Base-by-base conservation (phyloP, 2,329 filamentous ascomycete species). In the Ceratocystis harringtonii region DNA sequence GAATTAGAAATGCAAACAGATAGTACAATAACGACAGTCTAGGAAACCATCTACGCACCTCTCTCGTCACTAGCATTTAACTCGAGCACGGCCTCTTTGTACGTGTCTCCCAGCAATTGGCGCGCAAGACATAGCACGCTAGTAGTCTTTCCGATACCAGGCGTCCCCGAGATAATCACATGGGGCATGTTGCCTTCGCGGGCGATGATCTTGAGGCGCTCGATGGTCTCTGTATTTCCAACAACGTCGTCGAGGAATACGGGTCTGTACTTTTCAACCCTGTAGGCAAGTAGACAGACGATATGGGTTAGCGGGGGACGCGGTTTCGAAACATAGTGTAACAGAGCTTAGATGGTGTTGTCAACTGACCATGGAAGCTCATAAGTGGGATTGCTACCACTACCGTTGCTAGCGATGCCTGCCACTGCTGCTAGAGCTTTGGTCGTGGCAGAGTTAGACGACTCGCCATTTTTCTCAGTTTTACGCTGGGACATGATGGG, bases 171-270 rank as follows among this genome's bases (percentile, higher is more conserved):
- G 72, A 99, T 97, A 76, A 99, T 97, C 72, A 99, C 85, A 77
- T 99, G 94, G 1, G 94, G 94, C 92, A 99, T 96, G 77, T 99
- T 99, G 71, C 94, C 94, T 78, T 97, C 94, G 76, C 92, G 94
- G 60, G 94, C 92, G 71, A 99, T 97, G 72, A 99, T 97, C 74
- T 97, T 97, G 71, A 99, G 80, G 65, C 94, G 88, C 75, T 97
- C 92, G 71, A 99, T 91, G 0, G 94, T 99, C 75, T 99, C 94
- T 22, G 90, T 95, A 76, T 99, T 99, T 72, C 94, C 94, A 65
- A 99, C 94, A 64, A 99, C 87, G 77, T 99, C 92, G 77, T 97
- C 91, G 36, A 99, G 85, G 76, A 95, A 95, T 64, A 95, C 83
- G 0, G 94, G 94, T 48, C 94, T 84, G 78, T 97, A 99, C 75